These are phyloP conservation scores for Oligophagozyma castellii DNA, from an alignment of 1,139 yeast genomes.

Conservation along the genomic window DNA sequence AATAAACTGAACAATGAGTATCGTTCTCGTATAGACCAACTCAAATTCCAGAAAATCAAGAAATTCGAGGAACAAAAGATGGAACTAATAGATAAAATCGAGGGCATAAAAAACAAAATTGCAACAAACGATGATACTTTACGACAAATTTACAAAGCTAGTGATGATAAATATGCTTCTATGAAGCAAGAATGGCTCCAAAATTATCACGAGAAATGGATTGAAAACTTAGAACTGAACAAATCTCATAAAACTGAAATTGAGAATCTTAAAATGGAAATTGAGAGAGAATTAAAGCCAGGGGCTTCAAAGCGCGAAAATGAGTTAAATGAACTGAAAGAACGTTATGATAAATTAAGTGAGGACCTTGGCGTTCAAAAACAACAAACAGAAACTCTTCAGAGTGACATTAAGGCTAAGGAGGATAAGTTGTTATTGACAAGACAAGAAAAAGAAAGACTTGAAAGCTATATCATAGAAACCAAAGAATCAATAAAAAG, in stretches of 20 bases:
- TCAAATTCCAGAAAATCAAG: slow-evolving; percentile 24
- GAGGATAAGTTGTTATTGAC: slow-evolving; percentile 9
- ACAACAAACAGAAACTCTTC: slow-evolving; percentile 9
- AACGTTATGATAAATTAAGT: slow-evolving; percentile 4
- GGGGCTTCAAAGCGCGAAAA: slow-evolving; percentile 10
- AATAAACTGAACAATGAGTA: slow-evolving; percentile 29
- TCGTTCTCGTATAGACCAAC: slow-evolving; percentile 25
- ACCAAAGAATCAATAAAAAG: slow-evolving; percentile 16
- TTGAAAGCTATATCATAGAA: slow-evolving; percentile 8
- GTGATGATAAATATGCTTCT: slow-evolving; percentile 12
- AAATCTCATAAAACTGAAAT: slow-evolving; percentile 9
- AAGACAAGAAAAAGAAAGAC: slow-evolving; percentile 10
- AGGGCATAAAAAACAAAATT: slow-evolving; percentile 14
- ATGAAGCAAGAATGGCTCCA: slow-evolving; percentile 19
- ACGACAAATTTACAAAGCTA: slow-evolving; percentile 10
- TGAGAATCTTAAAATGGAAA: slow-evolving; percentile 9
- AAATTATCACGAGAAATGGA: slow-evolving; percentile 16
- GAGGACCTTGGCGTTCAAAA: slow-evolving; percentile 3
- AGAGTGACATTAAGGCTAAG: slow-evolving; percentile 4
- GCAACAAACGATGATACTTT: slow-evolving; percentile 16
- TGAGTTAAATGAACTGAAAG: slow-evolving; percentile 4
- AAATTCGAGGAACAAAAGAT: slow-evolving; percentile 22
- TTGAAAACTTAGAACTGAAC: slow-evolving; percentile 10
- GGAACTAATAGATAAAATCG: slow-evolving; percentile 14
- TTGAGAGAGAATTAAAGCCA: slow-evolving; percentile 11